These are phyloP conservation scores for Boechera divaricarpa DNA, from an alignment of 345 rosid genomes.

Conservation along the genomic window DNA sequence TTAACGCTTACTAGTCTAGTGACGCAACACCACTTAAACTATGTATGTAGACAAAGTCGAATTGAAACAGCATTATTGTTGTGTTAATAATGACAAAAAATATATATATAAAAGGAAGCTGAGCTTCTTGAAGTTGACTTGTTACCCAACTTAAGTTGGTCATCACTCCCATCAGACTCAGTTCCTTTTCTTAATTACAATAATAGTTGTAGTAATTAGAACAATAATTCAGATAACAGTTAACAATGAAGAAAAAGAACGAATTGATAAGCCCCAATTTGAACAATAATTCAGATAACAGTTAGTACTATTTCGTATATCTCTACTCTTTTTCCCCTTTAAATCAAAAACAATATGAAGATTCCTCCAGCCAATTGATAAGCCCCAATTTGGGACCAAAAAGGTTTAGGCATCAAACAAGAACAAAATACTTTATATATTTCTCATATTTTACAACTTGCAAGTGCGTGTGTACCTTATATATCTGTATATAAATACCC, in stretches of 20 bases:
- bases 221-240: not conserved
- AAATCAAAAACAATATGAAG: not conserved
- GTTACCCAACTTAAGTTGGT: slow-evolving; percentile 16
- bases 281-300: no score
- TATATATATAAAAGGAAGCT: not conserved
- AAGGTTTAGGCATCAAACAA: slow-evolving; percentile 36
- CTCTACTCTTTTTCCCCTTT: not conserved
- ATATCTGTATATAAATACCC: slow-evolving; percentile 7
- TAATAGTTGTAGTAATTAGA: not conserved
- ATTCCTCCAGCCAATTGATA: slow-evolving; percentile 33
- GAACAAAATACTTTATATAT: slow-evolving; percentile 24
- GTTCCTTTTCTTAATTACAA: not conserved
- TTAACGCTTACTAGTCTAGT: not conserved
- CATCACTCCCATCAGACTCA: slow-evolving; percentile 16
- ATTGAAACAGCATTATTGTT: not conserved
- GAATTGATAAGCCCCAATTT: not conserved
- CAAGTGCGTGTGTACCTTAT: slow-evolving; percentile 19
- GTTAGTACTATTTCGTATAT: not conserved
- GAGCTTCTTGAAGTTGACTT: slow-evolving; percentile 34
- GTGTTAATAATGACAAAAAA: not conserved
- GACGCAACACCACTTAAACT: not conserved
- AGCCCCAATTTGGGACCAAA: slow-evolving; percentile 28
- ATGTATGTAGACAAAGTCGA: not conserved
- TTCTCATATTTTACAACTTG: slow-evolving; percentile 44
- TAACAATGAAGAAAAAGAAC: not conserved